Evolutionary conservation across 192 early-diverging fungal genomes (phyloP), one percentile per base, ranked within the genome.

Genomic region (Coemansia aciculifera): DNA sequence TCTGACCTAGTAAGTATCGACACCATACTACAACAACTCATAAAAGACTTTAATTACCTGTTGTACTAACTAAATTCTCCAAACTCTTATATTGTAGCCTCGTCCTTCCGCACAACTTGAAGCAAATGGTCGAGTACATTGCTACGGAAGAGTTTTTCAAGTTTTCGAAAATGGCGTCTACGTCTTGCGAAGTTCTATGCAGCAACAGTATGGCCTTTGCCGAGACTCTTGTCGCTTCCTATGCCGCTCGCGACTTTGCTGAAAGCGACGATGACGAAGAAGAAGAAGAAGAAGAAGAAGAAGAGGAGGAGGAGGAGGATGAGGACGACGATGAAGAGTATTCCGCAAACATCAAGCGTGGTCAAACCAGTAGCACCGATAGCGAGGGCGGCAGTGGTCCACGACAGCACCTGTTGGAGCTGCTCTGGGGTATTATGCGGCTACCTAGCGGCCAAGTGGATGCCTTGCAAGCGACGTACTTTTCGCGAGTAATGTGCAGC

Each of bases 401-500:
- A 7, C 64, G 72, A n/a, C 75, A 71, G 75, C 61, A 91, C 40
- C 84, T 96, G 46, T 83, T 99, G 13, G 87, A 88, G 65, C 79
- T 87, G 48, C 92, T 98, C 66, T 98, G 96, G 96, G 84, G 85
- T 29, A 83, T 95, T 43, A 82, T 99, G 69, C 49, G 69, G 8
- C 92, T 94, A 73, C 85, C 86, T 37, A 87, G 86, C 7, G 86
- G 87, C 12, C 88, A 89, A 64, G 76, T 97, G 66, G 87, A 94
- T 70, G 82, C 89, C 12, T 79, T 92, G 29, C 93, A 95, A 65
- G 93, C 96, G 19, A 92, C 89, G 48, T 93, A 94, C 77, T 99
- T 97, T 78, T 86, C 85, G 67, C 97, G 96, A 82, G 92, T 96
- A 21, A 94, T 95, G 82, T 87, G 86, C 31, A 89, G 93, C 5